phyloP scores from a whole-genome alignment of 495 filamentous ascomycete species.

The Penicillium nucicola region DNA sequence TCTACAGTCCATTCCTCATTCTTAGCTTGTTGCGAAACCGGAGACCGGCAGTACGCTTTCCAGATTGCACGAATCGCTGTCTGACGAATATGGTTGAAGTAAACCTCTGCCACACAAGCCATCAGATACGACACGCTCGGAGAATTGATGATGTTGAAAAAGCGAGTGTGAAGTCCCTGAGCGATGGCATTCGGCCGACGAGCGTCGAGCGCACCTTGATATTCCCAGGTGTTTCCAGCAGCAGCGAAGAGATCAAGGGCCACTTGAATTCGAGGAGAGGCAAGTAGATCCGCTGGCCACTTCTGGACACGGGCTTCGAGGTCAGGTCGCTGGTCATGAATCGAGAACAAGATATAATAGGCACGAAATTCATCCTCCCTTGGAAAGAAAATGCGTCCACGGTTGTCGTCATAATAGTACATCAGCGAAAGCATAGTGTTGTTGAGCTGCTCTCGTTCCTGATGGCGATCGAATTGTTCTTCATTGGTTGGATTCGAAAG shows the following conservation, averaged over 20 bases:
- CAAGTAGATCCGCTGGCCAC: slow-evolving; percentile 59
- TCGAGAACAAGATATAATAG: slow-evolving; percentile 83
- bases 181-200: slow-evolving; percentile 52
- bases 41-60: slow-evolving; percentile 51
- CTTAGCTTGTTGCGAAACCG: slow-evolving; percentile 61
- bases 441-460: slow-evolving; percentile 90
- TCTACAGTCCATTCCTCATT: slow-evolving; percentile 73
- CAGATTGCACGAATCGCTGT: slow-evolving; percentile 69
- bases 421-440: slow-evolving; percentile 84
- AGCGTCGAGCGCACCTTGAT: slow-evolving; percentile 61
- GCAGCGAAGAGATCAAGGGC: slow-evolving; percentile 70
- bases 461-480: slow-evolving; percentile 77
- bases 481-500: slow-evolving; percentile 63
- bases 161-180: slow-evolving; percentile 63
- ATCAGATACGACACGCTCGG: slow-evolving; percentile 78
- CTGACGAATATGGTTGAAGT: slow-evolving; percentile 79
- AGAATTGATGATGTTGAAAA: slow-evolving; percentile 72
- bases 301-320: slow-evolving; percentile 71
- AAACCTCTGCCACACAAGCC: slow-evolving; percentile 90
- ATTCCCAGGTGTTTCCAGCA: slow-evolving; percentile 60
- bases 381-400: slow-evolving; percentile 46
- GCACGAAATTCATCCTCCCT: slow-evolving; percentile 91
- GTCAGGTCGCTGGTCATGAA: slow-evolving; percentile 64
- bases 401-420: slow-evolving; percentile 81
- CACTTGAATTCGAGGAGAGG: slow-evolving; percentile 55